phyloP scores from a whole-genome alignment of 177 flowering plant genomes.

The Vitis hybrid region DNA sequence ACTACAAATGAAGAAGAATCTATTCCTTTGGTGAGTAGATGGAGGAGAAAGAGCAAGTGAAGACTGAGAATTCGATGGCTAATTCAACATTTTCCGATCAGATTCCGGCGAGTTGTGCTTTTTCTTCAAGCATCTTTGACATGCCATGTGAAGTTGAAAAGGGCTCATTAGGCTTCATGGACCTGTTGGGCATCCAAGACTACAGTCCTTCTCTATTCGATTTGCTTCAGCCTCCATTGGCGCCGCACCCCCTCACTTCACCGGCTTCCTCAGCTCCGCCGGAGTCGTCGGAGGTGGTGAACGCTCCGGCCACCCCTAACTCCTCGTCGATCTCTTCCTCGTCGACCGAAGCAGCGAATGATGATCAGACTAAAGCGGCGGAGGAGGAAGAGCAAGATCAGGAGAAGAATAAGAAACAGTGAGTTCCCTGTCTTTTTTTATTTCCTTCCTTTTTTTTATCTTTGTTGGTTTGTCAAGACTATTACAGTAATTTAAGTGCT shows the following conservation, averaged over 20 bases:
- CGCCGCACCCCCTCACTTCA: conserved; percentile 15
- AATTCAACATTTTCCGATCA: conserved; percentile 28
- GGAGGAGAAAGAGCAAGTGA: conserved; percentile 20
- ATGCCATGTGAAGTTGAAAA: conserved; percentile 18
- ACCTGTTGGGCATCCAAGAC: conserved; percentile 48
- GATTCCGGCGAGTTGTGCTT: conserved; percentile 23
- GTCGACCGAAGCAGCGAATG: conserved; percentile 51
- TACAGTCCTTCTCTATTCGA: conserved; percentile 42
- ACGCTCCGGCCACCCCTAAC: conserved; percentile 69
- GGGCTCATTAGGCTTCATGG: conserved; percentile 49
- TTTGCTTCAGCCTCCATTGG: conserved; percentile 20
- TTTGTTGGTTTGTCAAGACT: background rate
- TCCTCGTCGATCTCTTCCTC: conserved; percentile 72
- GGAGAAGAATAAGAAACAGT: conserved; percentile 60
- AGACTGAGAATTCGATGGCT: conserved; percentile 16
- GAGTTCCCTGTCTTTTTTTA: conserved; percentile 14
- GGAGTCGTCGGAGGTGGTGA: conserved; percentile 52
- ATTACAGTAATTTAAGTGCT: background rate
- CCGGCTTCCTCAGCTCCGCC: conserved; percentile 13
- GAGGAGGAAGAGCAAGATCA: conserved; percentile 26
- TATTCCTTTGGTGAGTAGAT: conserved; percentile 16
- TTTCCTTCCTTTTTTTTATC: background rate
- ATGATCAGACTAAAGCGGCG: conserved; percentile 20
- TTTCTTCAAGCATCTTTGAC: conserved; percentile 32
- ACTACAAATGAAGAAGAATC: conserved; percentile 5